Evolutionary conservation across 345 rosid genomes (phyloP), one percentile per base, ranked within the genome.

Genomic region (Brassica cretica): DNA sequence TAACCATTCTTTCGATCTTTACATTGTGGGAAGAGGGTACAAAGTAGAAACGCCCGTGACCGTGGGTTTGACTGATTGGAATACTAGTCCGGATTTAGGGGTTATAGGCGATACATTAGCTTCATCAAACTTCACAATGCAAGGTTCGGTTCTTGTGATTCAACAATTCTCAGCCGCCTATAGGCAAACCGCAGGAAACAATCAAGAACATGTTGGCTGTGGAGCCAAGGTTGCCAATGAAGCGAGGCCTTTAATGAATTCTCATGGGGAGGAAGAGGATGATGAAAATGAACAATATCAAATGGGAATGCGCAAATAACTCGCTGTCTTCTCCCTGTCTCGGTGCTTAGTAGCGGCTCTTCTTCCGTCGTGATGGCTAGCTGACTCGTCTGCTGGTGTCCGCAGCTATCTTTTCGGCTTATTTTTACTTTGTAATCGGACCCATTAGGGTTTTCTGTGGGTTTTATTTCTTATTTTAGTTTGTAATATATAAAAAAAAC

Each of bases 71-170:
- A 39, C 76, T 6, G 90, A 87, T 44, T 85, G 91, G 87, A 70
- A 69, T 19, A 84, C 71, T 71, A 84, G 16, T 64, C 88, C 89
- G 2, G 91, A 88, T 68, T 64, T 93, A 44, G 95, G 95, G 3
- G 44, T 81, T 14, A 64, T 88, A 2, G 98, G 95, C 9, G 92
- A 88, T 60, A 66, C 84, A 3, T 70, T 91, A 62, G 78, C 68
- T 16, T 81, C 84, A 0, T 82, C 90, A 2, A 66, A 75, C 41
- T 88, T 86, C 49, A 76, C 88, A 1, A 80, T 63, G 72, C 84
- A 77, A 10, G 83, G 90, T 35, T 91, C 92, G 0, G 87, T 89
- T 56, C 86, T 90, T 15, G 92, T 89, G 19, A 71, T 91, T 63
- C 92, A 91, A 27, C 91, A 85, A 53, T 85, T 87, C 58, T 49